Evolutionary conservation across 2,329 filamentous ascomycete genomes (phyloP), one percentile per base, ranked within the genome.

Genomic region (Diaporthe ampelina): DNA sequence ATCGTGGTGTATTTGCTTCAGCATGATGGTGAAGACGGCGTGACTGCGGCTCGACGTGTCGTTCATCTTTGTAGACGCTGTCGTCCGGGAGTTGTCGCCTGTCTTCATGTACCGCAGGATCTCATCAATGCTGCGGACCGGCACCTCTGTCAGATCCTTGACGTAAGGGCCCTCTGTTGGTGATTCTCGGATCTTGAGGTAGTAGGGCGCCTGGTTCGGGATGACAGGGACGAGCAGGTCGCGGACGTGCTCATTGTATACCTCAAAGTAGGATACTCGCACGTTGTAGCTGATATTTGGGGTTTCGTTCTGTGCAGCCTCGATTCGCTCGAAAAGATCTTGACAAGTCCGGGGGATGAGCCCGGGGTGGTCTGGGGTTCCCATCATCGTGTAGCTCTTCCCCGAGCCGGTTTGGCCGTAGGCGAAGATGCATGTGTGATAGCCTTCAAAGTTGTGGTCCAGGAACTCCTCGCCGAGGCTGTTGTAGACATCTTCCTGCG

Each of bases 351-450:
- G 91, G 10, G 97, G 97, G 77, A 99, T 99, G 72, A 99, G 88
- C 6, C 97, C 97, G 0, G 95, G 95, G 78, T 97, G 91, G 40
- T 97, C 94, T 8, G 92, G 88, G 1, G 89, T 92, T 57, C 97
- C 97, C 97, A 99, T 99, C 91, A 94, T 99, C 56, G 97, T 98
- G 85, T 98, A 99, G 82, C 94, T 97, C 87, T 99, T 99, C 69
- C 97, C 97, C 0, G 95, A 97, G 32, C 97, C 97, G 0, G 97
- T 99, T 86, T 99, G 97, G 15, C 97, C 97, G 81, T 99, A 98
- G 75, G 97, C 97, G 81, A 99, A 98, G 78, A 99, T 99, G 83
- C 97, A 99, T 0, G 97, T 99, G 84, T 99, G 96, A 86, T 99
- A 99, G 77, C 97, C 97, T 82, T 98, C 95, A 80, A 99, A 99